Conservation (phyloP, 176 grass and related monocot genomes). For the Alopecurus myosuroides region DNA sequence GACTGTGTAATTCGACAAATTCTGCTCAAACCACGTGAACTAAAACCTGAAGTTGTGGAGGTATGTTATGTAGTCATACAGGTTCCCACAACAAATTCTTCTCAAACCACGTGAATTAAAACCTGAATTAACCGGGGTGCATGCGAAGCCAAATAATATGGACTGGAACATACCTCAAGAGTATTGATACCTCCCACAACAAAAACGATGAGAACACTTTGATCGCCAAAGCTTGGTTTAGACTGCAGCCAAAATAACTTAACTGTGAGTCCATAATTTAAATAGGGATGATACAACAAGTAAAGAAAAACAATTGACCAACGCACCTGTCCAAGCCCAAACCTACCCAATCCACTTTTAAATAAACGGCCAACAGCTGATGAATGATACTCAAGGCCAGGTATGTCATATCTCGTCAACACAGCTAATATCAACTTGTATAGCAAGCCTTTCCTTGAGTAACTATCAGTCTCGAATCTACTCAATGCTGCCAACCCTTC, state of each 20-base stretch:
- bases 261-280: constrained; percentile 11
- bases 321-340: constrained; percentile 89
- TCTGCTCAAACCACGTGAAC: not conserved
- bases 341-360: constrained; percentile 92
- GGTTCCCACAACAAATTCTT: too few species aligned
- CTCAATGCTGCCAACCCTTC: constrained; percentile 62
- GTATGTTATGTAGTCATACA: not conserved
- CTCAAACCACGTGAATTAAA: not conserved
- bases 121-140: too few species aligned
- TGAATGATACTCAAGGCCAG: constrained; percentile 85
- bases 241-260: constrained; percentile 56
- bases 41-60: not conserved
- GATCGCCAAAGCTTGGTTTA: constrained; percentile 93
- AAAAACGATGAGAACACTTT: constrained; percentile 82
- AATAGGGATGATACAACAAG: not conserved
- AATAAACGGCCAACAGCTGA: constrained; percentile 85
- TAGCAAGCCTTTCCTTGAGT: constrained; percentile 76
- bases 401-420: constrained; percentile 61
- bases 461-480: constrained; percentile 67
- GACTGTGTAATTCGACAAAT: not conserved
- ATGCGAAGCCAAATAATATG: constrained; percentile 13
- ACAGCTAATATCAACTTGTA: constrained; percentile 84
- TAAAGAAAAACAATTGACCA: not conserved
- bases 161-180: constrained; percentile 59
- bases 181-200: constrained; percentile 88